These are phyloP conservation scores for Cutaneotrichosporon sp. DNA, from an alignment of 1,284 basidiomycete genomes.

Conservation along the genomic window DNA sequence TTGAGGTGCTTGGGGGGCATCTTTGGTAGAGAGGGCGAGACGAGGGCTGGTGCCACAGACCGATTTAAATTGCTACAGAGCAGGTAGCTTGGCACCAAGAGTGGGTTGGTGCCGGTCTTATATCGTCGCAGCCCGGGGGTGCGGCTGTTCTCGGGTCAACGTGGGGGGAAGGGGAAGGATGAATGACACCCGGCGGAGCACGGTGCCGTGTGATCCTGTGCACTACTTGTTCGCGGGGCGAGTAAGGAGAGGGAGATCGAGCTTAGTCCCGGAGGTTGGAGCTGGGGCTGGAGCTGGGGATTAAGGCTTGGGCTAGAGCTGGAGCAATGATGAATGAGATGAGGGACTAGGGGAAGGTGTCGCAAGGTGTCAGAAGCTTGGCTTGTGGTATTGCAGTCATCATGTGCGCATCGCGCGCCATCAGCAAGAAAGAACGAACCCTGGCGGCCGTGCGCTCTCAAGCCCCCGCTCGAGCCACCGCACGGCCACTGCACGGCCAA, in stretches of 20 bases:
- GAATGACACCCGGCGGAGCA: neutral
- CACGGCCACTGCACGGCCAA: slow-evolving; percentile 5
- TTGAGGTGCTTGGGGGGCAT: slow-evolving; percentile 14
- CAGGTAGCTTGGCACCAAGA: neutral
- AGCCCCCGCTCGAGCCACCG: slow-evolving; percentile 5
- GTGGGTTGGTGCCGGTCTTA: neutral
- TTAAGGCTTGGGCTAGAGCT: neutral
- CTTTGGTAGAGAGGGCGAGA: slow-evolving; percentile 3
- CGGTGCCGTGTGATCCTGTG: no score
- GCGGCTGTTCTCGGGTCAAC: neutral
- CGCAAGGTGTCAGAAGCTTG: neutral
- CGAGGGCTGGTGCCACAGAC: slow-evolving; percentile 12
- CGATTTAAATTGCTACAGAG: slow-evolving; percentile 9
- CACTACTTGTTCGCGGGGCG: no score
- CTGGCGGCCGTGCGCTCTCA: slow-evolving; percentile 10
- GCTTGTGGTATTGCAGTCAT: neutral
- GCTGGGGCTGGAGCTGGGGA: no score
- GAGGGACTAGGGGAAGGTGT: neutral
- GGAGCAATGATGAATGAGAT: neutral
- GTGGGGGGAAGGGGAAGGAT: neutral
- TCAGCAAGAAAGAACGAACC: neutral
- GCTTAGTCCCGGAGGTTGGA: no score
- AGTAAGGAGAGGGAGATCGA: no score
- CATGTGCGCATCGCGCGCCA: neutral
- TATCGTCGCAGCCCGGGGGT: neutral